Base-by-base conservation (phyloP, 176 grass and related monocot species). In the Dendrocalamus sinicus region DNA sequence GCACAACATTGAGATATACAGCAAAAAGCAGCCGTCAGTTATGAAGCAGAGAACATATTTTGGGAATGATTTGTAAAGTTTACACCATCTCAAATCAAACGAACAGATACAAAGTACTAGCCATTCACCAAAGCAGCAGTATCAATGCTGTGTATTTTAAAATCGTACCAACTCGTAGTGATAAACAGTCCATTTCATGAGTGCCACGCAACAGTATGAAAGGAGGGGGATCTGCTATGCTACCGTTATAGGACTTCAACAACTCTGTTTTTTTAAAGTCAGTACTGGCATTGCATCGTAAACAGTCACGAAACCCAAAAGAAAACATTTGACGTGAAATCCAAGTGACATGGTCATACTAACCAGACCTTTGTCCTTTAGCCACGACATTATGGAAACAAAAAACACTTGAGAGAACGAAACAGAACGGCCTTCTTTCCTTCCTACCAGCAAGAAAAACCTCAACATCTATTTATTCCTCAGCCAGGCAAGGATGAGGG, bases 1-100 rank as follows among this genome's bases (percentile, higher is more conserved):
- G 82, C 30, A 35, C 17, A 88, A 54, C 41, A 84, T 32, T 44
- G 80, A 84, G 35, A 83, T 7, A 54, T 5, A 81, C 7, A 76
- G 19, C 16, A 69, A 77, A 22, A 9, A 46, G 4, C 12, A 54
- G 4, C 28, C 17, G 8, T 76, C 32, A 55, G 51, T 45, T 4
- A 84, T 69, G 78, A 79, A 83, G 23, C 7, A 67, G 26, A 72
- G 35, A 26, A 52, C 7, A 54, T 54, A 54, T 54, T 54, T 54
- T 54, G 16, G 52, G 52, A 19, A 53, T 53, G 12, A 40, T 24
- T 32, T 43, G 39, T 52, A 24, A 43, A 37, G 12, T 87, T 88
- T 39, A 48, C 8, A 37, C 15, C 17, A 39, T 44, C 28, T 45
- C 6, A 75, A 82, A 60, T 28, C 15, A 87, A 81, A 30, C 30